Evolutionary conservation across 2,329 filamentous ascomycete genomes (phyloP).

Genomic region (Diaporthe capsici): DNA sequence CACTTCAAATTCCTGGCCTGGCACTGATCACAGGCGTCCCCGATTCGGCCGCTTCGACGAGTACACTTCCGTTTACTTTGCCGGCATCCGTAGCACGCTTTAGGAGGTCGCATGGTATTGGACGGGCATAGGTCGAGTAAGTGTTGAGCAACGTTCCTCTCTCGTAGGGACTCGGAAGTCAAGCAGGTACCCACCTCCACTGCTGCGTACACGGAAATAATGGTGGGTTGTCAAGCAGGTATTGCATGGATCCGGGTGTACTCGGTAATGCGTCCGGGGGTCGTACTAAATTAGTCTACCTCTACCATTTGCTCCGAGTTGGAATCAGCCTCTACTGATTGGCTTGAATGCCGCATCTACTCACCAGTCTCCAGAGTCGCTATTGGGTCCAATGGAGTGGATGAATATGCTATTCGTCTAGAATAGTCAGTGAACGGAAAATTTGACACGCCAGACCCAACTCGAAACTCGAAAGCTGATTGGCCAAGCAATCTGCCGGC

Average conservation of each 20-base stretch:
- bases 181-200: background rate
- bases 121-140: background rate
- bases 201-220: background rate
- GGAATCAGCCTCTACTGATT: background rate
- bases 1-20: constrained; percentile 14
- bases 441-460: too few species aligned
- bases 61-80: constrained; percentile 20
- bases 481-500: too few species aligned
- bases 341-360: background rate
- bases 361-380: too few species aligned
- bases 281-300: background rate
- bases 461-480: too few species aligned
- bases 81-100: background rate
- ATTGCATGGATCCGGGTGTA: too few species aligned
- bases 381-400: too few species aligned
- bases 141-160: background rate
- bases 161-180: background rate
- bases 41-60: background rate
- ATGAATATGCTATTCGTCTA: too few species aligned
- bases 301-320: background rate
- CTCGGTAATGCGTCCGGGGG: background rate
- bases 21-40: constrained; percentile 2
- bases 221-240: background rate
- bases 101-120: background rate
- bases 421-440: too few species aligned